A percentile compares a stretch with the other conserved stretches of the same genome.
phyloP scores from a whole-genome alignment of 2,329 filamentous ascomycete genomes.

The Colletotrichum tamarilloi region DNA sequence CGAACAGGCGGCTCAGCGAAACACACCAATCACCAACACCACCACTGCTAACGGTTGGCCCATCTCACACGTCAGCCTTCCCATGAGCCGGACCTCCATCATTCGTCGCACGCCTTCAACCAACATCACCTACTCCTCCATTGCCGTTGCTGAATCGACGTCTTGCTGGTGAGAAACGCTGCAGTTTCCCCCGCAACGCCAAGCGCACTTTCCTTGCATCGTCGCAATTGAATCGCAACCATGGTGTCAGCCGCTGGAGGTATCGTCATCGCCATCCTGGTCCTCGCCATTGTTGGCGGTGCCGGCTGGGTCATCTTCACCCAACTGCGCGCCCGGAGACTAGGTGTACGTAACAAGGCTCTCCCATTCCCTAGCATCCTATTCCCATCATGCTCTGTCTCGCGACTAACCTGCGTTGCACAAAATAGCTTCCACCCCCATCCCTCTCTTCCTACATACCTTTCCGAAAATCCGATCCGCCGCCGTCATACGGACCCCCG shows the following conservation, averaged over 20 bases:
- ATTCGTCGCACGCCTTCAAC: slow-evolving; percentile 11
- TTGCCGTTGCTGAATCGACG: neutral
- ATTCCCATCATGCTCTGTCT: neutral
- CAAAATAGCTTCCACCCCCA: slow-evolving; percentile 73
- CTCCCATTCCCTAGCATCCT: neutral
- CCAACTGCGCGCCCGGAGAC: slow-evolving; percentile 76
- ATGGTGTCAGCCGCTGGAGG: slow-evolving; percentile 72
- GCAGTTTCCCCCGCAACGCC: neutral
- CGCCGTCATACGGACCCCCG: slow-evolving; percentile 58
- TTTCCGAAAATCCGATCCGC: slow-evolving; percentile 66
- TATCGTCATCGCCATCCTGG: slow-evolving; percentile 78
- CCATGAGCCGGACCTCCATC: slow-evolving; percentile 31
- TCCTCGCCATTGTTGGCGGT: slow-evolving; percentile 67
- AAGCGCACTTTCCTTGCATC: slow-evolving; percentile 17
- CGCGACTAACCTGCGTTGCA: neutral
- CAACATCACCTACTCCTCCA: neutral
- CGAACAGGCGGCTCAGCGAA: neutral
- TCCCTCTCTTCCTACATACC: slow-evolving; percentile 76
- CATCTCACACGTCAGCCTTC: slow-evolving; percentile 1
- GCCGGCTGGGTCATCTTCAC: slow-evolving; percentile 77
- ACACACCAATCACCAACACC: neutral
- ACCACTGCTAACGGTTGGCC: neutral
- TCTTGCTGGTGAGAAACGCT: neutral
- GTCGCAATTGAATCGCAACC: slow-evolving; percentile 38
- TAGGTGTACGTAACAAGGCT: slow-evolving; percentile 67